phyloP scores from a whole-genome alignment of 352 stramenopile species.

The Phytophthora megakarya region DNA sequence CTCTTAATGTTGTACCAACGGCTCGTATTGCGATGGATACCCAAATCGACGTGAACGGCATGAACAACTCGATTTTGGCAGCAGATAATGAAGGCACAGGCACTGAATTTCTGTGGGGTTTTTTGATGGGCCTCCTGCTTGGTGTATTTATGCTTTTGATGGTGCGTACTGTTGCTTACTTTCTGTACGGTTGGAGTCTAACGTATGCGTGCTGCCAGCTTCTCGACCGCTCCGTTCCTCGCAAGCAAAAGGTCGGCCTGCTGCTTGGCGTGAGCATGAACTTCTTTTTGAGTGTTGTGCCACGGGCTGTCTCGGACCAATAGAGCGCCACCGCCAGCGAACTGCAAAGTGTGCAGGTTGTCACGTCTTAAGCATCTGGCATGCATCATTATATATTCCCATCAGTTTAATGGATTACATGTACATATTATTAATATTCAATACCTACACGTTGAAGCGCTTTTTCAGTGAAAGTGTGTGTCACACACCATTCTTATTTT shows the following conservation, averaged over 20 bases:
- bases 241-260: constrained; percentile 87
- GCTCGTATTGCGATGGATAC: constrained; percentile 75
- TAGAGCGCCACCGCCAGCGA: constrained; percentile 30
- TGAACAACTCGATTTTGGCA: constrained; percentile 83
- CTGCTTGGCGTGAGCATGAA: constrained; percentile 89
- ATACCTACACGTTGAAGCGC: not conserved
- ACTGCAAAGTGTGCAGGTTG: not conserved
- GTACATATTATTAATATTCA: too few species aligned
- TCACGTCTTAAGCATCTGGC: constrained; percentile 9
- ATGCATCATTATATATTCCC: constrained; percentile 38
- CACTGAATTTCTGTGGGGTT: constrained; percentile 89
- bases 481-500: constrained; percentile 15
- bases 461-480: constrained; percentile 11
- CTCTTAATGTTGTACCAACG: constrained; percentile 78
- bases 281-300: constrained; percentile 89
- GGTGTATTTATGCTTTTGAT: constrained; percentile 92
- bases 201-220: constrained; percentile 57
- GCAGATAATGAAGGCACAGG: constrained; percentile 89
- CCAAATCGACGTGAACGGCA: constrained; percentile 85
- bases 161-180: constrained; percentile 41
- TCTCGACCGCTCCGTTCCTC: constrained; percentile 82
- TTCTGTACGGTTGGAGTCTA: not conserved
- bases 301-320: constrained; percentile 73
- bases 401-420: constrained; percentile 5
- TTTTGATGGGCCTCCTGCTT: constrained; percentile 86